Evolutionary conservation across 805 yeast species (phyloP).

Genomic region (Schwanniomyces occidentalis): DNA sequence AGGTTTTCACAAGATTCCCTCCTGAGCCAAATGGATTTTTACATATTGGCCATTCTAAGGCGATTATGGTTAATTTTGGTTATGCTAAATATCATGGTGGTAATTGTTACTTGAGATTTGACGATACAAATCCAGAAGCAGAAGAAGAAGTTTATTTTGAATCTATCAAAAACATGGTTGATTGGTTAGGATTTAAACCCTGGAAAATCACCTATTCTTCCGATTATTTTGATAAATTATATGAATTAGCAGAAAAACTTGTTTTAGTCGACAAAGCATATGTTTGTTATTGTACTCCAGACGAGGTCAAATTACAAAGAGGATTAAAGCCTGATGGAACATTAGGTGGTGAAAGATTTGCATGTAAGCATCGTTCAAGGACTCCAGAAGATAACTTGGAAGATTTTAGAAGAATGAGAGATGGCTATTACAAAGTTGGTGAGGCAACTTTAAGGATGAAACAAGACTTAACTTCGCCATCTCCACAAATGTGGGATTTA

Average conservation of each 20-base stretch:
- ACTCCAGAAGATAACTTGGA: constrained; percentile 70
- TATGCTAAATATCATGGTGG: constrained; percentile 87
- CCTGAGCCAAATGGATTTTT: constrained; percentile 98
- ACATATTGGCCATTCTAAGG: constrained; percentile 97
- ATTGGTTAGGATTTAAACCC: constrained; percentile 94
- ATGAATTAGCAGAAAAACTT: constrained; percentile 83
- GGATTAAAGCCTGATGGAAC: constrained; percentile 92
- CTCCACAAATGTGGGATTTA: constrained; percentile 99
- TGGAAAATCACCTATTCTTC: constrained; percentile 95
- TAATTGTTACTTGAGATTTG: constrained; percentile 87
- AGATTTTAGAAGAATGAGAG: constrained; percentile 89
- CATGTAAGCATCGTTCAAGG: constrained; percentile 75
- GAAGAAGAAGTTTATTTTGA: constrained; percentile 91
- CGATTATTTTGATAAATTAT: constrained; percentile 88
- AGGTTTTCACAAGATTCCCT: constrained; percentile 92
- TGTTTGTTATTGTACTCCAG: constrained; percentile 91
- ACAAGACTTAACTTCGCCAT: constrained; percentile 84
- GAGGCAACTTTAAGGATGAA: constrained; percentile 96
- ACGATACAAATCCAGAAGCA: constrained; percentile 98
- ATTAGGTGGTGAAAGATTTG: constrained; percentile 87
- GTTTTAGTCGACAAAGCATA: constrained; percentile 75
- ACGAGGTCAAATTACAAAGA: constrained; percentile 84
- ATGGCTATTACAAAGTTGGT: constrained; percentile 85
- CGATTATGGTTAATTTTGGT: constrained; percentile 98
- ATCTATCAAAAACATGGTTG: constrained; percentile 79